phyloP scores from a whole-genome alignment of 192 early-diverging fungal species.

The Podila horticola region DNA sequence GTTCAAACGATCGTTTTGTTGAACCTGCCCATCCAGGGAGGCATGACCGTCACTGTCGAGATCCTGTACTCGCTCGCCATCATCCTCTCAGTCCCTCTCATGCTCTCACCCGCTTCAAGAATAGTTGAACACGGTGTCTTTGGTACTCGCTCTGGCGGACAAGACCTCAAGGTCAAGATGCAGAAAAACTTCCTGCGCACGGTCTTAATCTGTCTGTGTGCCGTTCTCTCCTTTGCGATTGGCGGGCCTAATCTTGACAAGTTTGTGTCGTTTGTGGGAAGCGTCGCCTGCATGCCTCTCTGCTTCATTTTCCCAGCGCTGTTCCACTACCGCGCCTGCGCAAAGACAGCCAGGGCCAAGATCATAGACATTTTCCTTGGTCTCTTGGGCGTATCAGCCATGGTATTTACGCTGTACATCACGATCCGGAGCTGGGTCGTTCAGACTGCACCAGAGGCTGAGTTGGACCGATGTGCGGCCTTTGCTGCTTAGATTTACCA shows the following conservation, averaged over 20 bases:
- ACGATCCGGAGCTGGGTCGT: constrained; percentile 68
- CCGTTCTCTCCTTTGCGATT: constrained; percentile 67
- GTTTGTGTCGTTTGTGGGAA: constrained; percentile 83
- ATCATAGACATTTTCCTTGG: constrained; percentile 63
- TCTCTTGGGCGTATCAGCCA: constrained; percentile 70
- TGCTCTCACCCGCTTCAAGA: constrained; percentile 75
- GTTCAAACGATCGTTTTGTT: constrained; percentile 80
- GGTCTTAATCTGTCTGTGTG: constrained; percentile 65
- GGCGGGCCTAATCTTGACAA: constrained; percentile 73
- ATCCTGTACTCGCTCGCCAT: constrained; percentile 81
- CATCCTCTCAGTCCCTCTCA: constrained; percentile 77
- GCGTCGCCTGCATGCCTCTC: constrained; percentile 78
- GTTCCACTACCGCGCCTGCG: constrained; percentile 71
- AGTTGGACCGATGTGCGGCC: constrained; percentile 17
- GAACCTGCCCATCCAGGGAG: constrained; percentile 68
- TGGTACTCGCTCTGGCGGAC: constrained; percentile 60
- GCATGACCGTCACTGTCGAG: constrained; percentile 67
- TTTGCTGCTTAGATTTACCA: background rate
- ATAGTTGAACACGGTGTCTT: constrained; percentile 77
- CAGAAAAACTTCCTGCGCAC: constrained; percentile 76
- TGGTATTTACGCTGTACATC: constrained; percentile 72
- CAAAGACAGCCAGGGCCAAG: constrained; percentile 41
- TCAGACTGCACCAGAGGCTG: background rate
- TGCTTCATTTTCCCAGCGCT: constrained; percentile 81
- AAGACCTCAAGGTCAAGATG: constrained; percentile 71